These are phyloP conservation scores for Arachnopeziza araneosa DNA, from an alignment of 2,329 filamentous ascomycete species.

Conservation along the genomic window DNA sequence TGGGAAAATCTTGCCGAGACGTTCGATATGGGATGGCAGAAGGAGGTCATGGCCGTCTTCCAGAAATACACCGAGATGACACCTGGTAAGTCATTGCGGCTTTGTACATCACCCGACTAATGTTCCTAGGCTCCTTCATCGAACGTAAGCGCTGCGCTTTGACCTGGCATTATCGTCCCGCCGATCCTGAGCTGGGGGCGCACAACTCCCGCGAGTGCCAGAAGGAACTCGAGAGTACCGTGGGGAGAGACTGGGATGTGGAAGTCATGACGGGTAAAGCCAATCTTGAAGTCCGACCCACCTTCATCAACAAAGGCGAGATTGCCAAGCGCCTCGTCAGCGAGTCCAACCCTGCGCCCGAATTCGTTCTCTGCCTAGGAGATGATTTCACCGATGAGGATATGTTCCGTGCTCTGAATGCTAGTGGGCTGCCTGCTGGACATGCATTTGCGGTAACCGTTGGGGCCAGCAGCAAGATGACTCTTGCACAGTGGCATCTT, in stretches of 20 bases:
- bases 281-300: conserved; percentile 93
- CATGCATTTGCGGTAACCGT: conserved; percentile 89
- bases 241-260: conserved; percentile 77
- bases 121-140: conserved; percentile 70
- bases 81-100: conserved; percentile 52
- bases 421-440: conserved; percentile 49
- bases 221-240: conserved; percentile 70
- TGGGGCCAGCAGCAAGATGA: conserved; percentile 86
- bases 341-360: conserved; percentile 53
- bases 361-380: conserved; percentile 85
- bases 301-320: conserved; percentile 96
- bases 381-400: conserved; percentile 98
- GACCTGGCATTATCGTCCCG: conserved; percentile 95
- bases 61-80: conserved; percentile 83
- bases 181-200: conserved; percentile 77
- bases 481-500: conserved; percentile 83
- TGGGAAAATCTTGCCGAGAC: conserved; percentile 89
- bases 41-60: conserved; percentile 77
- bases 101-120: neutral
- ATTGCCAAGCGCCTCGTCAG: conserved; percentile 80
- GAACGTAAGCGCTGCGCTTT: conserved; percentile 91
- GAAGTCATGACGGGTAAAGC: conserved; percentile 97
- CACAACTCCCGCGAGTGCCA: conserved; percentile 79
- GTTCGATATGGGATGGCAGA: conserved; percentile 89
- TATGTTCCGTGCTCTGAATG: conserved; percentile 80